A percentile compares a stretch with the other conserved stretches of the same genome.
These are phyloP conservation scores for Mariannaea elegans DNA, from an alignment of 2,329 filamentous ascomycete species.

Conservation along the genomic window DNA sequence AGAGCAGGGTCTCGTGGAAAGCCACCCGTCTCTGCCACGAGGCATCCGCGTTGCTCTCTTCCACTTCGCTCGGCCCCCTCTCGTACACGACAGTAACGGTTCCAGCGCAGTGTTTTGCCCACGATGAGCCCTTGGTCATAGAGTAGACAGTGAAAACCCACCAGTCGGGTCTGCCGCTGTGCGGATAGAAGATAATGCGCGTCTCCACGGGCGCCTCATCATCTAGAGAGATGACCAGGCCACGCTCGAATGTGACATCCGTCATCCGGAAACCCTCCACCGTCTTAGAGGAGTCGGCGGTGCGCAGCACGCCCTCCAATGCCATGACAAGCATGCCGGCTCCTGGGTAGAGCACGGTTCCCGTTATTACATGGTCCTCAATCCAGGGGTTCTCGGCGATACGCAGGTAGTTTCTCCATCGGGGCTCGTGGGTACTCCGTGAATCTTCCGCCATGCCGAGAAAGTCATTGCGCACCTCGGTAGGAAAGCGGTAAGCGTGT, in stretches of 20 bases:
- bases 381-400: slow-evolving; percentile 47
- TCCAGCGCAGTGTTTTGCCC: not conserved
- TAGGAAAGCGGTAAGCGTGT: slow-evolving; percentile 41
- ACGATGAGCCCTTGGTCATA: not conserved
- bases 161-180: not conserved
- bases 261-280: not conserved
- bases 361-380: slow-evolving; percentile 44
- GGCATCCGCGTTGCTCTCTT: not conserved
- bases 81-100: not conserved
- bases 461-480: slow-evolving; percentile 48
- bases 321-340: slow-evolving; percentile 57
- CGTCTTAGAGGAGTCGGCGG: not conserved
- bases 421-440: slow-evolving; percentile 35
- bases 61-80: not conserved
- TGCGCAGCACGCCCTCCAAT: slow-evolving; percentile 46
- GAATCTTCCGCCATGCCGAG: slow-evolving; percentile 43
- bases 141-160: not conserved
- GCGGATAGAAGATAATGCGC: not conserved
- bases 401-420: slow-evolving; percentile 39
- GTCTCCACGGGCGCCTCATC: not conserved
- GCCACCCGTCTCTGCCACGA: not conserved
- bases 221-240: not conserved
- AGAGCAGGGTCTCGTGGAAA: not conserved
- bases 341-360: slow-evolving; percentile 16
- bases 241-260: not conserved